Percentiles rank a stretch among this genome's conserved stretches.
Evolutionary conservation across 768 basidiomycete genomes (phyloP).

Genomic region (Boletus rubroflammeus): DNA sequence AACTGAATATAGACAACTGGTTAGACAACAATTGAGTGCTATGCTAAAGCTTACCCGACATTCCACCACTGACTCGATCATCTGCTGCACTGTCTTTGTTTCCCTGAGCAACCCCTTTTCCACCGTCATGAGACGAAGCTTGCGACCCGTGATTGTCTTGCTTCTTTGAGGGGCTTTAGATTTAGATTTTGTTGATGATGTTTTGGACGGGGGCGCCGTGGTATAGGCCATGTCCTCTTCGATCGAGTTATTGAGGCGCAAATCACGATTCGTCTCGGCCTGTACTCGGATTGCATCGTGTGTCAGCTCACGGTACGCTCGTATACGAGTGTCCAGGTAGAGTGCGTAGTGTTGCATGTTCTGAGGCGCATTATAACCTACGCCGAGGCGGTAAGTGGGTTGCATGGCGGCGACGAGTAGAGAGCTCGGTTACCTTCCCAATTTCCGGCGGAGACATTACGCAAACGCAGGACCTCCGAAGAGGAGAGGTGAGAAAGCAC

Average conservation of each 20-base stretch:
- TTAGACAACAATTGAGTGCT: background rate
- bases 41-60: constrained; percentile 63
- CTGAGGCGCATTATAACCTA: constrained; percentile 83
- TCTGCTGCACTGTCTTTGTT: constrained; percentile 83
- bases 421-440: constrained; percentile 73
- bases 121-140: constrained; percentile 86
- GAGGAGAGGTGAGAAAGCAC: constrained; percentile 80
- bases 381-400: background rate
- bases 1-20: constrained; percentile 49
- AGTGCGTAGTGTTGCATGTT: constrained; percentile 84
- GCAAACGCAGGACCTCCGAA: constrained; percentile 75
- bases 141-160: constrained; percentile 78
- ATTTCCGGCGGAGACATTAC: constrained; percentile 71
- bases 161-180: constrained; percentile 48
- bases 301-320: constrained; percentile 83
- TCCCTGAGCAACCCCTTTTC: constrained; percentile 95
- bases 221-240: constrained; percentile 51
- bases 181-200: constrained; percentile 31
- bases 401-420: background rate
- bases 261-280: constrained; percentile 86
- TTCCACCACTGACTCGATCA: constrained; percentile 85
- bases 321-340: constrained; percentile 87
- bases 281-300: constrained; percentile 94
- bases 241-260: constrained; percentile 59
- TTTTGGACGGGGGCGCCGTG: constrained; percentile 27